Conservation (phyloP, 23 red algal species). For the Gracilaria caudata region DNA sequence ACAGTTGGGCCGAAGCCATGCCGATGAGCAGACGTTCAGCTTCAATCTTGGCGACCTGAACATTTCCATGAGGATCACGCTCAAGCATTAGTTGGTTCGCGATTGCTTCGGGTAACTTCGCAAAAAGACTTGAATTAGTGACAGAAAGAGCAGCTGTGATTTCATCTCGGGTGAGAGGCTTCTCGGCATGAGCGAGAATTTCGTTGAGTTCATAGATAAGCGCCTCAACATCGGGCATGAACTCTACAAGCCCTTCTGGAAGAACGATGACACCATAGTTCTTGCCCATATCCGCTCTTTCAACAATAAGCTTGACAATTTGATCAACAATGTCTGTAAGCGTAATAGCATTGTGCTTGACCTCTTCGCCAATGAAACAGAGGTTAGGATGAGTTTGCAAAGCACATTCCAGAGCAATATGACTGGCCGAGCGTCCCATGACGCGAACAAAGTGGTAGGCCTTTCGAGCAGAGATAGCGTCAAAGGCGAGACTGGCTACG, state of each 20-base stretch:
- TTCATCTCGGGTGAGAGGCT: conserved; percentile 29
- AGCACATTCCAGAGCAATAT: conserved; percentile 96
- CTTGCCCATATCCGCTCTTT: conserved; percentile 76
- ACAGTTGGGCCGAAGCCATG: conserved; percentile 77
- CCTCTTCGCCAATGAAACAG: conserved; percentile 95
- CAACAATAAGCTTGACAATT: conserved; percentile 73
- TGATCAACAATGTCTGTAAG: conserved; percentile 67
- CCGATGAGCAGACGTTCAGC: conserved; percentile 90
- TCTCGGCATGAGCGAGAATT: conserved; percentile 62
- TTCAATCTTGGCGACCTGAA: conserved; percentile 96
- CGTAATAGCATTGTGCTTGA: conserved; percentile 81
- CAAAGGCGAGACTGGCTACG: conserved; percentile 87
- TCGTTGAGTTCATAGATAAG: conserved; percentile 92
- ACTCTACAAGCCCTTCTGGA: conserved; percentile 97
- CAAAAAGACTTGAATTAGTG: conserved; percentile 66
- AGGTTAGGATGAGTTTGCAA: conserved; percentile 97
- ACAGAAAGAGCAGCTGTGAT: conserved; percentile 47
- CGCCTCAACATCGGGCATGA: conserved; percentile 95
- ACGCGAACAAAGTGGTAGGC: conserved; percentile 92
- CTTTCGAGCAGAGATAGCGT: conserved; percentile 94
- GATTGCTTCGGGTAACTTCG: conserved; percentile 68
- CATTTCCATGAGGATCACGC: conserved; percentile 97
- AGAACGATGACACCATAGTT: conserved; percentile 96
- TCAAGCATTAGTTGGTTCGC: conserved; percentile 92
- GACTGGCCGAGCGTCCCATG: conserved; percentile 95